Base-by-base conservation (phyloP, 2,329 filamentous ascomycete species). In the Aureobasidium musti region DNA sequence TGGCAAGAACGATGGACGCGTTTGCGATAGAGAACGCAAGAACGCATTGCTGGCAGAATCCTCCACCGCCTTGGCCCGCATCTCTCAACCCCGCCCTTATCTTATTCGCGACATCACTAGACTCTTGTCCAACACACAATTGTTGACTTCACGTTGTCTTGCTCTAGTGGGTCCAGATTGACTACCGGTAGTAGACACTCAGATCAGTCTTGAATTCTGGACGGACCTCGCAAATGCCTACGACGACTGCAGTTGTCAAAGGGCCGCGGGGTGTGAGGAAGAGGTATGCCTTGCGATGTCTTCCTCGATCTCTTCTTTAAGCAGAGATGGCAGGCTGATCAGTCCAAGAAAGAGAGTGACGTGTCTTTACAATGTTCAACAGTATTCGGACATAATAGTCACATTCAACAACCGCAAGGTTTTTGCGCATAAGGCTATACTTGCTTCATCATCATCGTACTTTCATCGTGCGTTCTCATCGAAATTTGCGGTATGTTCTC, bases 341-440 rank as follows among this genome's bases (percentile, higher is more conserved):
- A 13, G 17, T 5, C 2, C 43, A 47, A 47, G 43, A 14, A 47
- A 47, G 43, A 49, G 23, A 3, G 10, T 49, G 8, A 28, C 45
- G 2, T 49, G 23, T 14, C 23, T 49, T 7, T 49, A 28, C 23
- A 49, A 49, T 8, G 28, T 41, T 39, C 53, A 28, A 28, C 21
- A 23, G 21, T 57, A 41, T 21, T 57, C 53, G 53, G 35, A 57
- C 19, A 23, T 56, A 11, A 57, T 28, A 17, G 33, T 57, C n/a
- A 19, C 3, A 13, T 41, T 57, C n/a, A 35, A 14, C 35, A 21
- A 56, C n/a, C 30, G 33, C 28, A 35, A 39, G 21, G 13, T 56
- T 19, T 56, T 56, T 8, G 52, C 52, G n/a, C 52, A 56, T 5
- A 56, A 56, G 33, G 52, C 52, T 14, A 37, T 37, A 39, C 28